Evolutionary conservation across 192 early-diverging fungal species (phyloP).

Genomic region (Jimgerdemannia lactiflua): DNA sequence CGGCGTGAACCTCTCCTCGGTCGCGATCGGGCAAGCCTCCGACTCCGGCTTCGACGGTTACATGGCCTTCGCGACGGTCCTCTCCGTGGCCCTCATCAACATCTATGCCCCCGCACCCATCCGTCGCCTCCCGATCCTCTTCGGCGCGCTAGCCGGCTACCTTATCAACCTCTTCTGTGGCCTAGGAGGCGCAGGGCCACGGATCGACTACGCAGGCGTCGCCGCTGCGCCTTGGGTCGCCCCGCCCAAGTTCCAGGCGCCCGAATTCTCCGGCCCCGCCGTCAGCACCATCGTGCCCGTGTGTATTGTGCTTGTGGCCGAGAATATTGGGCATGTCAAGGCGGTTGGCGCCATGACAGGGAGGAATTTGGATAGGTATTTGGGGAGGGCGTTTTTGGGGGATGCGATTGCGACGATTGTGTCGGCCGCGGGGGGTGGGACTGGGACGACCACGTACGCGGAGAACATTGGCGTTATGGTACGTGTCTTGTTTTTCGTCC

Average conservation of each 20-base stretch:
- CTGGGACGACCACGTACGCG: slow-evolving; percentile 54
- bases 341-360: slow-evolving; percentile 49
- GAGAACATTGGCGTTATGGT: slow-evolving; percentile 45
- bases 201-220: slow-evolving; percentile 33
- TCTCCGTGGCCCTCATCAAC: slow-evolving; percentile 36
- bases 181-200: slow-evolving; percentile 23
- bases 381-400: slow-evolving; percentile 54
- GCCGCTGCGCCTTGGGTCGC: slow-evolving; percentile 43
- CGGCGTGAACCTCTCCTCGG: slow-evolving; percentile 43
- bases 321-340: slow-evolving; percentile 59
- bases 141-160: slow-evolving; percentile 41
- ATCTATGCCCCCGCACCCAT: slow-evolving; percentile 45
- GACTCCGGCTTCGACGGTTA: slow-evolving; percentile 40
- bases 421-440: slow-evolving; percentile 37
- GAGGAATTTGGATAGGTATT: slow-evolving; percentile 40
- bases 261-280: slow-evolving; percentile 42
- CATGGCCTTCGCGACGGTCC: slow-evolving; percentile 49
- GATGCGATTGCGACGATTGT: slow-evolving; percentile 57
- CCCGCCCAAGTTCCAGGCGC: slow-evolving; percentile 38
- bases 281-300: slow-evolving; percentile 54
- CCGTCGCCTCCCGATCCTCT: slow-evolving; percentile 44
- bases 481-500: slow-evolving; percentile 32
- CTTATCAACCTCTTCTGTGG: slow-evolving; percentile 37
- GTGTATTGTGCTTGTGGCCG: slow-evolving; percentile 47
- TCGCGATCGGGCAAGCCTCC: slow-evolving; percentile 39